Evolutionary conservation across 345 rosid genomes (phyloP).

Genomic region (Murraya paniculata): DNA sequence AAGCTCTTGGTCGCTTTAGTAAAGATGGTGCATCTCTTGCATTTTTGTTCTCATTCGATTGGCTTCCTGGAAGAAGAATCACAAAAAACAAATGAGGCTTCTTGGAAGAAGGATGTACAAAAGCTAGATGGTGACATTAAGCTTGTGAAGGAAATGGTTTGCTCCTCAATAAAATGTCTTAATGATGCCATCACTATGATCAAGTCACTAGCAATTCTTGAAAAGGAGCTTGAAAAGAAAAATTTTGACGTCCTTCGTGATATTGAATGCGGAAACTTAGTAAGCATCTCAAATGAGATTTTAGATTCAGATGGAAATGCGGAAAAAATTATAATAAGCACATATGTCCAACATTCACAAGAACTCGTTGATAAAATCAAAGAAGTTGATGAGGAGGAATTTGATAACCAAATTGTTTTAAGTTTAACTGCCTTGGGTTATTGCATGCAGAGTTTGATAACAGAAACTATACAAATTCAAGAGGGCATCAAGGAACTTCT

Average conservation of each 20-base stretch:
- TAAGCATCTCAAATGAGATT: slow-evolving; percentile 23
- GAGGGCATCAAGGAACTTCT: slow-evolving; percentile 57
- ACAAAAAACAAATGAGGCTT: slow-evolving; percentile 23
- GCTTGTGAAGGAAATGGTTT: slow-evolving; percentile 33
- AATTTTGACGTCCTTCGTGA: slow-evolving; percentile 28
- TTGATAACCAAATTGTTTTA: slow-evolving; percentile 46
- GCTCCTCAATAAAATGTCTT: slow-evolving; percentile 44
- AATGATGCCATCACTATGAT: slow-evolving; percentile 45
- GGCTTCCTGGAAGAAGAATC: slow-evolving; percentile 45
- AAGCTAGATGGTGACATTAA: slow-evolving; percentile 52
- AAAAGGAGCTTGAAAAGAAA: slow-evolving; percentile 39
- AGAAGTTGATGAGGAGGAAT: slow-evolving; percentile 17
- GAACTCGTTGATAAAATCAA: slow-evolving; percentile 40
- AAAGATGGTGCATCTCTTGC: slow-evolving; percentile 62
- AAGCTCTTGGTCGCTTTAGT: slow-evolving; percentile 56
- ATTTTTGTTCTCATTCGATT: slow-evolving; percentile 41
- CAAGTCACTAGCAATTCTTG: slow-evolving; percentile 47
- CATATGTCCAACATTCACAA: slow-evolving; percentile 47
- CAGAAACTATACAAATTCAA: slow-evolving; percentile 51
- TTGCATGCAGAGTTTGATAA: slow-evolving; percentile 53
- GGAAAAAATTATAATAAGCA: slow-evolving; percentile 30
- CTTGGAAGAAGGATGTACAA: slow-evolving; percentile 32
- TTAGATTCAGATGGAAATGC: slow-evolving; percentile 22
- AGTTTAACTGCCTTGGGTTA: slow-evolving; percentile 66
- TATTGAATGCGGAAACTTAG: slow-evolving; percentile 50